Evolutionary conservation across 495 filamentous ascomycete genomes (phyloP).

Genomic region (Entonaema liquescens): DNA sequence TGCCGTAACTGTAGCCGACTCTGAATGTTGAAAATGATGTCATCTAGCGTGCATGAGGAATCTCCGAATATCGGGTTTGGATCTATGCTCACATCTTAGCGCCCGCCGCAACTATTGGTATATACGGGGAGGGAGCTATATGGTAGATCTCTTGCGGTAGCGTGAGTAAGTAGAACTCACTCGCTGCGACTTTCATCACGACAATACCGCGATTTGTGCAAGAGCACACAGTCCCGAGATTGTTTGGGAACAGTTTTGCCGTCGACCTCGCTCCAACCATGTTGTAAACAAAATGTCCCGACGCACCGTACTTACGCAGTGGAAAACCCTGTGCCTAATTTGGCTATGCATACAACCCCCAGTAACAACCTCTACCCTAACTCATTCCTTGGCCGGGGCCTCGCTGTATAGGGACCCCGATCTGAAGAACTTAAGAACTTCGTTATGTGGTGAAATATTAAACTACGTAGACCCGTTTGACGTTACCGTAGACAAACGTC

Average conservation of each 20-base stretch:
- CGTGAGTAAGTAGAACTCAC: background rate
- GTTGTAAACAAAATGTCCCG: background rate
- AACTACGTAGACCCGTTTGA: slow-evolving; percentile 10
- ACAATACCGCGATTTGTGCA: background rate
- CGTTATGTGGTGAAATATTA: background rate
- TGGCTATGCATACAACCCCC: background rate
- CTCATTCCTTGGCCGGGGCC: background rate
- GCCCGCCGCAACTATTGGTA: background rate
- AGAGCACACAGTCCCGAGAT: background rate
- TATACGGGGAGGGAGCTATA: background rate
- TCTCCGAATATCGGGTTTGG: slow-evolving; percentile 8
- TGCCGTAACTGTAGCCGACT: slow-evolving; percentile 1
- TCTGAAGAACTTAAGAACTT: background rate
- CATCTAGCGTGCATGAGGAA: slow-evolving; percentile 10
- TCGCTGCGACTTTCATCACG: background rate
- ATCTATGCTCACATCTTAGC: background rate
- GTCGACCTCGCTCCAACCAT: background rate
- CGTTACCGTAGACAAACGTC: slow-evolving; percentile 50
- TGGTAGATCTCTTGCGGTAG: background rate
- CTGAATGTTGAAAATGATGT: slow-evolving; percentile 12
- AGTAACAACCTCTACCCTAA: background rate
- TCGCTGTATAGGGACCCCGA: background rate
- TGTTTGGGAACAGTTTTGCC: background rate
- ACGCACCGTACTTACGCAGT: background rate
- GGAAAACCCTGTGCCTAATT: background rate